Conservation (phyloP, 225 moss, liverwort and hornwort species). For the Neckera pumila region DNA sequence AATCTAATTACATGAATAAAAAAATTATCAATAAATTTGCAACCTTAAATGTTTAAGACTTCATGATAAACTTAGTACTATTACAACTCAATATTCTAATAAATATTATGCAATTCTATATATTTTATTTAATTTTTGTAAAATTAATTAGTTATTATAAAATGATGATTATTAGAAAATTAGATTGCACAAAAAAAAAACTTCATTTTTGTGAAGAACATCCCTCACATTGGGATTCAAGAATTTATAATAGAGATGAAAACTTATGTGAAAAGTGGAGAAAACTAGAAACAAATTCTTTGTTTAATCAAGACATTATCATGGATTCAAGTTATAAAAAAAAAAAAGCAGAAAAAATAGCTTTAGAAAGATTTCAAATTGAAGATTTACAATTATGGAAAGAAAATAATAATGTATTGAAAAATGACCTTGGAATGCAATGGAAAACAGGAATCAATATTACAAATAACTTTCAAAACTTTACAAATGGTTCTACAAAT, state of each 20-base stretch:
- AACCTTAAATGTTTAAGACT: neutral
- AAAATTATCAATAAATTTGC: neutral
- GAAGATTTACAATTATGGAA: neutral
- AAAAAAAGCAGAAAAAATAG: neutral
- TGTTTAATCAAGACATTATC: neutral
- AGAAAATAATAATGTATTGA: neutral
- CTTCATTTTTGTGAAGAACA: neutral
- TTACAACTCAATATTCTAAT: neutral
- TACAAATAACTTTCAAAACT: neutral
- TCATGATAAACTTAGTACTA: too few species aligned
- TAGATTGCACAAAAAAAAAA: slow-evolving; percentile 17
- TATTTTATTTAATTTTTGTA: neutral
- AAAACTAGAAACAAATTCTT: neutral
- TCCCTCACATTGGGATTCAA: neutral
- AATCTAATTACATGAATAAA: neutral
- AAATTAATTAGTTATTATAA: neutral
- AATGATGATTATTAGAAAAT: neutral
- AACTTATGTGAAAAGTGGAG: neutral
- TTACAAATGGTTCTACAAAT: neutral
- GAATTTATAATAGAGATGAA: neutral
- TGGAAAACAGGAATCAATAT: neutral
- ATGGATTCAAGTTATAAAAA: neutral
- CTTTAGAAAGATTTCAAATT: neutral
- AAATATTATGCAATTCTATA: neutral
- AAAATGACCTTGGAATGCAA: neutral